phyloP scores from a whole-genome alignment of 371 early-diverging fungal genomes.

The Lichtheimia corymbifera region DNA sequence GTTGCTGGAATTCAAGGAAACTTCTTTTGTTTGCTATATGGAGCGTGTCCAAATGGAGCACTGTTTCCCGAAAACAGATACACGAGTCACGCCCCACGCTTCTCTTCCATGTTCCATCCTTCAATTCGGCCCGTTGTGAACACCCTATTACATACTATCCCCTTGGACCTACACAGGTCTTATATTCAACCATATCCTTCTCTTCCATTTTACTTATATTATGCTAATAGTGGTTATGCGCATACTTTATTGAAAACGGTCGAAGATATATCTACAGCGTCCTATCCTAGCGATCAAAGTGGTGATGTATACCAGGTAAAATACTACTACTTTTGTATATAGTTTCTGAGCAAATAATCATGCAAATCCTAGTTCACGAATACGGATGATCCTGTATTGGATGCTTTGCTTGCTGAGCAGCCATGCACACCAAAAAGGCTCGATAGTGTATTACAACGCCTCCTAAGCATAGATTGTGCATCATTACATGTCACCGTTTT shows the following conservation, averaged over 20 bases:
- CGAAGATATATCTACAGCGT: no score
- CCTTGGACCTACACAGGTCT: no score
- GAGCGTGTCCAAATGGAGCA: no score
- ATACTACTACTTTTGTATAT: no score
- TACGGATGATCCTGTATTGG: background rate
- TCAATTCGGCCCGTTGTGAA: slow-evolving; percentile 3
- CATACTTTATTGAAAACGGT: no score
- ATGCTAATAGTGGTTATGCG: no score
- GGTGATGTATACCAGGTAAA: no score
- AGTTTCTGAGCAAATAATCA: no score
- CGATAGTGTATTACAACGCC: background rate
- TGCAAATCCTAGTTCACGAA: no score
- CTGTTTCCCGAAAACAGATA: background rate
- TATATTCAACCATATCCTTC: no score
- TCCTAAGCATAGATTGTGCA: background rate
- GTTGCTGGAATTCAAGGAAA: slow-evolving; percentile 14
- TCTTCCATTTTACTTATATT: no score
- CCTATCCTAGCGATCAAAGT: no score
- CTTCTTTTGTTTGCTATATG: slow-evolving; percentile 13
- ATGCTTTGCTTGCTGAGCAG: slow-evolving; percentile 3
- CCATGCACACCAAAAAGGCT: background rate
- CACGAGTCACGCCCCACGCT: slow-evolving; percentile 9
- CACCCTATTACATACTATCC: background rate
- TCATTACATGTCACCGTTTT: slow-evolving; percentile 1
- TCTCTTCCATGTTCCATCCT: slow-evolving; percentile 3